Evolutionary conservation across 2,329 filamentous ascomycete species (phyloP), one percentile per base, ranked within the genome.

Genomic region (Cytospora piceicola): DNA sequence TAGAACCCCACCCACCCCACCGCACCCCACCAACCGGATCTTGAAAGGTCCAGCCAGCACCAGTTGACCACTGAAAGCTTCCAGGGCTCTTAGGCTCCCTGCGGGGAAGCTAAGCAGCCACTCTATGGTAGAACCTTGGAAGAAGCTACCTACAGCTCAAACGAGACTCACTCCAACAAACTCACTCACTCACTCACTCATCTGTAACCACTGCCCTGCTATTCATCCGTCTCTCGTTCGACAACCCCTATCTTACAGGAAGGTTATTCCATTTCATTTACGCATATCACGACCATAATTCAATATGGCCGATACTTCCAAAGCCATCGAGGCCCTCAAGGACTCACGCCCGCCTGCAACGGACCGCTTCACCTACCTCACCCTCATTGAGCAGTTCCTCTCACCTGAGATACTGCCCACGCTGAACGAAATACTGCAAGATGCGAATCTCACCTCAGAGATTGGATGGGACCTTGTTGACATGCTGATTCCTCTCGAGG

Each of bases 381-480:
- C 90, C 64, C 88, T 94, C 69, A 80, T 94, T 72, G 90, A 93
- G 75, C 87, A 90, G 76, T 89, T 91, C 70, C 81, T 93, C 55
- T 87, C 84, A 6, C 82, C 86, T 22, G 87, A 89, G 66, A 82
- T 89, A 67, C 80, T 94, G 53, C 88, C 90, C 1, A 79, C 85
- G 4, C 81, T 94, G 55, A 85, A 92, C 70, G 82, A 89, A 27
- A 86, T 78, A 53, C 70, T 77, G 54, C 72, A 77, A 65, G 72
- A 93, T 84, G 73, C 93, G 86, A 65, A 88, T 82, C 73, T 94
- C 64, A 92, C 90, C 3, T 85, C 85, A 67, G 90, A 92, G 64
- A 93, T 94, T 71, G 92, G 92, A 58, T 95, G 92, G 92, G 92
- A 95, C 75, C 79, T 94, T 60, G 89, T 95, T 27, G 89, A 91